Evolutionary conservation across 2,329 filamentous ascomycete species (phyloP).

Genomic region (Sclerotinia nivalis): DNA sequence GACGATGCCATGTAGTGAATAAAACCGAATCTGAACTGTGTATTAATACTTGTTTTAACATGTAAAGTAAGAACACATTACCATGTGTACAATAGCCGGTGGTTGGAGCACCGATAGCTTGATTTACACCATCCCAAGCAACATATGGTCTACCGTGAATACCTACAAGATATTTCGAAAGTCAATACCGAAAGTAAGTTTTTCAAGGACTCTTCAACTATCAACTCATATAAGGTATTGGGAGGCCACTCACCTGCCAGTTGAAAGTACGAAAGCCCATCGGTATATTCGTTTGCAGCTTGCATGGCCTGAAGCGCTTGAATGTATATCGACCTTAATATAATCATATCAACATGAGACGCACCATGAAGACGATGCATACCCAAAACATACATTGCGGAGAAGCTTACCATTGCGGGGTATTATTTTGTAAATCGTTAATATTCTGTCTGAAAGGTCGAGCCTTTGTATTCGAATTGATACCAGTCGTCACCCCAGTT

Average conservation of each 20-base stretch:
- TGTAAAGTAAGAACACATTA: conserved; percentile 13
- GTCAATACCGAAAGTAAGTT: background rate
- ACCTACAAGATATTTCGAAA: conserved; percentile 23
- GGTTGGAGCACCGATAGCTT: conserved; percentile 22
- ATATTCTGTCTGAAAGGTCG: conserved; percentile 35
- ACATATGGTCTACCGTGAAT: conserved; percentile 35
- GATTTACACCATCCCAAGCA: conserved; percentile 33
- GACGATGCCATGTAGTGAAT: conserved; percentile 54
- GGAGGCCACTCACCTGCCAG: conserved; percentile 30
- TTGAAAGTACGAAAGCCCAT: conserved; percentile 34
- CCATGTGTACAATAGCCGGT: conserved; percentile 40
- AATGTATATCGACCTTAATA: conserved; percentile 32
- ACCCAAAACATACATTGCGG: conserved; percentile 24
- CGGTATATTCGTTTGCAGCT: conserved; percentile 27
- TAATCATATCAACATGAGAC: conserved; percentile 14
- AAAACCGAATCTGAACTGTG: conserved; percentile 30
- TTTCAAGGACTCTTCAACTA: background rate
- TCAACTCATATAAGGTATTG: background rate
- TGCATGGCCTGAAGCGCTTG: conserved; percentile 28
- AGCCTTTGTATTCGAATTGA: conserved; percentile 26
- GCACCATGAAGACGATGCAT: background rate
- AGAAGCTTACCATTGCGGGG: conserved; percentile 14
- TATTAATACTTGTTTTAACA: background rate
- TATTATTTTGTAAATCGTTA: conserved; percentile 32
- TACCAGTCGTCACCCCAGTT: conserved; percentile 31